phyloP scores from a whole-genome alignment of 2,329 filamentous ascomycete species.

The Fusarium chlamydosporum region DNA sequence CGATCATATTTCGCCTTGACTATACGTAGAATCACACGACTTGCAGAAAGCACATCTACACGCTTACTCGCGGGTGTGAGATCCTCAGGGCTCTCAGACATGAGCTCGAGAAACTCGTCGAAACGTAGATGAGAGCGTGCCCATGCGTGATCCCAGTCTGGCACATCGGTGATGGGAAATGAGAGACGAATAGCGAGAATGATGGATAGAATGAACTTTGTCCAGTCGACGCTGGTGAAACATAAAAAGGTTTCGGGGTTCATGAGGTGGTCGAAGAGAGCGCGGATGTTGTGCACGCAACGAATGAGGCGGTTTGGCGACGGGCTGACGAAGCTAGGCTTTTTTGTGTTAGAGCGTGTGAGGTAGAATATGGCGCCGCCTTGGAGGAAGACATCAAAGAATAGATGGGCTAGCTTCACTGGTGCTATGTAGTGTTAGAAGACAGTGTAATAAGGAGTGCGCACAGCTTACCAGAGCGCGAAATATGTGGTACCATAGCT shows the following conservation, averaged over 20 bases:
- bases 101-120: slow-evolving; percentile 56
- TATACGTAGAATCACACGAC: slow-evolving; percentile 62
- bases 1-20: slow-evolving; percentile 63
- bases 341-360: slow-evolving; percentile 16
- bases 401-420: slow-evolving; percentile 54
- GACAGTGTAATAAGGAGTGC: slow-evolving; percentile 13
- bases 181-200: slow-evolving; percentile 64
- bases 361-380: slow-evolving; percentile 56
- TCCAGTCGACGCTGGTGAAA: slow-evolving; percentile 62
- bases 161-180: slow-evolving; percentile 59
- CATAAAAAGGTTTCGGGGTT: slow-evolving; percentile 53
- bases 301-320: slow-evolving; percentile 43
- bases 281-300: slow-evolving; percentile 48
- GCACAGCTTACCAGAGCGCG: slow-evolving; percentile 39
- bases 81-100: slow-evolving; percentile 51
- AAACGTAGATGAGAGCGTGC: slow-evolving; percentile 60
- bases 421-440: slow-evolving; percentile 45
- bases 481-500: slow-evolving; percentile 55
- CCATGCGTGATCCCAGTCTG: slow-evolving; percentile 55
- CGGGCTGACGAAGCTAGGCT: slow-evolving; percentile 31
- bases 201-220: slow-evolving; percentile 57
- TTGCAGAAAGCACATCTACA: slow-evolving; percentile 62
- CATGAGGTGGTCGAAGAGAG: slow-evolving; percentile 54
- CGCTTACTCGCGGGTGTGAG: slow-evolving; percentile 48
- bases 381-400: slow-evolving; percentile 58